These are phyloP conservation scores for Nannizziopsis barbatae DNA, from an alignment of 2,329 filamentous ascomycete species.

Conservation along the genomic window DNA sequence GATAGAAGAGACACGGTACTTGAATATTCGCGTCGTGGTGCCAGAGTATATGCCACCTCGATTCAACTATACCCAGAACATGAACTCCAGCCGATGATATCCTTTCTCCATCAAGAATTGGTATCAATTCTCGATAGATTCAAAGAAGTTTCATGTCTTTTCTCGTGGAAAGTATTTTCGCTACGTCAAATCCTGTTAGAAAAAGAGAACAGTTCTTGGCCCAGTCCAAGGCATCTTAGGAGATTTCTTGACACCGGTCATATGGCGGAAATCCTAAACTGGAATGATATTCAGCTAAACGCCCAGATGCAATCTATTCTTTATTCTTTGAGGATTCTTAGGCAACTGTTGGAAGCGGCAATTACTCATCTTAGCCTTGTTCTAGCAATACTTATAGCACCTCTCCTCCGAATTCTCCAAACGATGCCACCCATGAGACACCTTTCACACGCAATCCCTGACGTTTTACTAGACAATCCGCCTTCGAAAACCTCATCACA, in stretches of 20 bases:
- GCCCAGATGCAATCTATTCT: slow-evolving; percentile 50
- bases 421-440: slow-evolving; percentile 17
- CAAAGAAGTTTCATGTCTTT: not conserved
- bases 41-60: slow-evolving; percentile 24
- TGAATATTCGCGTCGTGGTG: slow-evolving; percentile 31
- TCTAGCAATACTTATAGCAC: not conserved
- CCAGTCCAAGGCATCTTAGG: slow-evolving; percentile 17
- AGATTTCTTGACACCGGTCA: slow-evolving; percentile 24
- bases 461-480: not conserved
- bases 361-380: slow-evolving; percentile 15
- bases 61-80: slow-evolving; percentile 20
- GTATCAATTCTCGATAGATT: slow-evolving; percentile 16
- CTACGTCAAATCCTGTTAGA: slow-evolving; percentile 23
- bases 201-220: slow-evolving; percentile 13
- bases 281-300: slow-evolving; percentile 51
- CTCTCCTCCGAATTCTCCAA: slow-evolving; percentile 12
- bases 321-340: slow-evolving; percentile 52
- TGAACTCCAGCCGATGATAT: slow-evolving; percentile 16
- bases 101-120: slow-evolving; percentile 19
- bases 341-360: slow-evolving; percentile 39
- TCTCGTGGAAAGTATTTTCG: slow-evolving; percentile 29
- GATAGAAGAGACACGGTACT: slow-evolving; percentile 19
- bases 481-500: not conserved
- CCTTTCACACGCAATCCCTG: slow-evolving; percentile 9
- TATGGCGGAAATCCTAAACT: slow-evolving; percentile 33